A percentile compares a stretch with the other conserved stretches of the same genome.
Evolutionary conservation across 192 early-diverging fungal species (phyloP).

Genomic region (Backusella circina): DNA sequence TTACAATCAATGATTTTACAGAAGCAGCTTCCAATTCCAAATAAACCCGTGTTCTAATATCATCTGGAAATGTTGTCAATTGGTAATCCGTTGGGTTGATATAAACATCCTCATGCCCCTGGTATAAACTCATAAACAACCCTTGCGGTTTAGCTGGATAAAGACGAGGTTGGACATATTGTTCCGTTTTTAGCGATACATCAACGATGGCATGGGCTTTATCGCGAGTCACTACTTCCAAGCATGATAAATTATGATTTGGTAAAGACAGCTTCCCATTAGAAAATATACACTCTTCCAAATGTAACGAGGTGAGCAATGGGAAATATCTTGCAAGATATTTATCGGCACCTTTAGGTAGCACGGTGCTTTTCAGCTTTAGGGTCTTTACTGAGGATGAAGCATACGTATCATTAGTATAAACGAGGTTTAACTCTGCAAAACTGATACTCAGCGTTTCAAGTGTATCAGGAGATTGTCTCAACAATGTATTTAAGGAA

Average conservation of each 20-base stretch:
- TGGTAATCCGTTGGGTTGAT: background rate
- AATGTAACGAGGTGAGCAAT: background rate
- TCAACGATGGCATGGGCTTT: background rate
- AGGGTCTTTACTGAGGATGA: background rate
- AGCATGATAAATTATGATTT: background rate
- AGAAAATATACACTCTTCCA: background rate
- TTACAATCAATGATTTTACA: background rate
- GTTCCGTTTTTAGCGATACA: background rate
- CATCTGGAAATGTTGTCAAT: background rate
- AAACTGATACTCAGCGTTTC: background rate
- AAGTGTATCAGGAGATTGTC: background rate
- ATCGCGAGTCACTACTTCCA: background rate
- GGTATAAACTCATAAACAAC: background rate
- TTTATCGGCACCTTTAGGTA: background rate
- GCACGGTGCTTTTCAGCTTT: background rate
- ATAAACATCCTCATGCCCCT: background rate
- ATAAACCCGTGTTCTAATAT: background rate
- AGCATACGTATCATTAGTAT: background rate
- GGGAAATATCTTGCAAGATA: background rate
- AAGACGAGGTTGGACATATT: background rate
- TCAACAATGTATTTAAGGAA: background rate
- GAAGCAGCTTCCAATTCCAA: background rate
- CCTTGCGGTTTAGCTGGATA: background rate
- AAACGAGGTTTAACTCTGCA: background rate
- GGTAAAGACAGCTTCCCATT: background rate